Evolutionary conservation across 1,139 yeast species (phyloP).

Genomic region (Suhomyces anneliseae): DNA sequence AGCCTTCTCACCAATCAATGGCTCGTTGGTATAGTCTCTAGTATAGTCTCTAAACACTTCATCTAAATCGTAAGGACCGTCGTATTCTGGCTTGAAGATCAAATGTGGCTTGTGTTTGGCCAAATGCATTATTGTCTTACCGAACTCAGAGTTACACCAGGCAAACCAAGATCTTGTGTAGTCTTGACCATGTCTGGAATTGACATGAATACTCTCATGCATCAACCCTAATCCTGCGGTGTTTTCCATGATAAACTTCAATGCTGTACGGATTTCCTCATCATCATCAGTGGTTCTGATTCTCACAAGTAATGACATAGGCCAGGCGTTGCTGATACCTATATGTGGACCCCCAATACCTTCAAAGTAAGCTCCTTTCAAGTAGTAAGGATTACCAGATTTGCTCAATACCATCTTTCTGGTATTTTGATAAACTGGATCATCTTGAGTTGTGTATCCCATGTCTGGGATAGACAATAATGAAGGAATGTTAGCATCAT

Average conservation of each 20-base stretch:
- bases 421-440: conserved; percentile 72
- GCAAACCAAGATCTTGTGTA: conserved; percentile 87
- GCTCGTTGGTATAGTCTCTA: background rate
- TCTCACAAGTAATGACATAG: conserved; percentile 74
- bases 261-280: conserved; percentile 54
- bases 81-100: conserved; percentile 51
- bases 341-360: conserved; percentile 94
- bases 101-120: conserved; percentile 75
- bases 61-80: conserved; percentile 32
- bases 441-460: conserved; percentile 56
- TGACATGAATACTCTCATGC: conserved; percentile 81
- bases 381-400: conserved; percentile 75
- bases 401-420: conserved; percentile 71
- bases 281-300: conserved; percentile 77
- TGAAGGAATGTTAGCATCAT: conserved; percentile 89
- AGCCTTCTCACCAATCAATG: no score
- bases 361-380: conserved; percentile 59
- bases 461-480: conserved; percentile 77
- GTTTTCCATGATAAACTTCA: conserved; percentile 53
- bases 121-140: conserved; percentile 74
- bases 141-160: conserved; percentile 93
- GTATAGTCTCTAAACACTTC: conserved; percentile 15
- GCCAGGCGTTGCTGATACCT: conserved; percentile 84
- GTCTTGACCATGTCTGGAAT: conserved; percentile 43
- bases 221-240: conserved; percentile 78